Evolutionary conservation across 371 early-diverging fungal genomes (phyloP).

Genomic region (Dichotomocladium elegans): DNA sequence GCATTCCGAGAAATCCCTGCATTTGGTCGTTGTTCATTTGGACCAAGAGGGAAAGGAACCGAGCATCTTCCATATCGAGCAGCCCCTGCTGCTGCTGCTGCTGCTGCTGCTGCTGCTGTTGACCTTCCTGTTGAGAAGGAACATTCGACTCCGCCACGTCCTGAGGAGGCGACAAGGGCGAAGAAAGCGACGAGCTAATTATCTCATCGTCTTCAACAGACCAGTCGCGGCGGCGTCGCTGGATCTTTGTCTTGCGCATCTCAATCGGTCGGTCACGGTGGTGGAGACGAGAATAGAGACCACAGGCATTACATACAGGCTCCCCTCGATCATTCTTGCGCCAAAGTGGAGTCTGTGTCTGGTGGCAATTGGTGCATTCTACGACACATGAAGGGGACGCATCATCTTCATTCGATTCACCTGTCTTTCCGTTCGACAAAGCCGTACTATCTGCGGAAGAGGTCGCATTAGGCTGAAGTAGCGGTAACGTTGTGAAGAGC

Average conservation of each 20-base stretch:
- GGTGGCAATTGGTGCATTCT: slow-evolving; percentile 75
- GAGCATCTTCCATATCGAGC: slow-evolving; percentile 26
- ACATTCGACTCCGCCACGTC: too few species aligned
- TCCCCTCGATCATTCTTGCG: slow-evolving; percentile 76
- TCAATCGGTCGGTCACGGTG: slow-evolving; percentile 57
- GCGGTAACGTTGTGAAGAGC: slow-evolving; percentile 8
- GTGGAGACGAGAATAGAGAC: slow-evolving; percentile 84
- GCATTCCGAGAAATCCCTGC: slow-evolving; percentile 45
- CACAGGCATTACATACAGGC: slow-evolving; percentile 91
- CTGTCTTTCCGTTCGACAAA: slow-evolving; percentile 1
- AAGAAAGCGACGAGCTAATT: too few species aligned
- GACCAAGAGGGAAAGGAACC: slow-evolving; percentile 38
- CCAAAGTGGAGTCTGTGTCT: slow-evolving; percentile 88
- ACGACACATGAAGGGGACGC: neutral
- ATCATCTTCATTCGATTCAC: neutral
- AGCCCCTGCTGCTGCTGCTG: neutral
- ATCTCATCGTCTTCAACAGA: slow-evolving; percentile 7
- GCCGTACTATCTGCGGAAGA: neutral
- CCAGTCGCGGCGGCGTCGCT: slow-evolving; percentile 63
- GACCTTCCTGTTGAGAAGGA: too few species aligned
- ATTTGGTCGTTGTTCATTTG: slow-evolving; percentile 52
- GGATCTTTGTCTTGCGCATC: slow-evolving; percentile 65
- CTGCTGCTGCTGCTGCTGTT: neutral
- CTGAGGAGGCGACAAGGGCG: too few species aligned
- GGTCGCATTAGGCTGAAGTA: slow-evolving; percentile 5